Evolutionary conservation across 2,329 filamentous ascomycete genomes (phyloP).

Genomic region (Verticillium isaacii): DNA sequence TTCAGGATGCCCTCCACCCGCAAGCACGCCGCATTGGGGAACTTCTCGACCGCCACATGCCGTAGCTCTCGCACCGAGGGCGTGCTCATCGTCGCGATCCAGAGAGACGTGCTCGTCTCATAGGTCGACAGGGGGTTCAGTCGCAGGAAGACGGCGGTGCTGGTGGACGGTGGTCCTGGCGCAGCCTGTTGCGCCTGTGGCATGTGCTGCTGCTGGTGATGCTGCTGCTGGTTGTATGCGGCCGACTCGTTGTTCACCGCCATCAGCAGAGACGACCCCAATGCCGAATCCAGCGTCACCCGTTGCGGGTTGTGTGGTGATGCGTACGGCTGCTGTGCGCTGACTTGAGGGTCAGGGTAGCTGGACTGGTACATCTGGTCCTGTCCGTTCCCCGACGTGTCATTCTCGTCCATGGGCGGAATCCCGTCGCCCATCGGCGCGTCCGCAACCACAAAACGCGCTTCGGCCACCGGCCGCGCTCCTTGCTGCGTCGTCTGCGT

Average conservation of each 20-base stretch:
- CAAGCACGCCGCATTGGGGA: conserved; percentile 53
- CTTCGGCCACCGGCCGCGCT: not conserved
- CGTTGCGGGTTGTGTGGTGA: not conserved
- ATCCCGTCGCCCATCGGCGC: not conserved
- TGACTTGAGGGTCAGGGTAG: not conserved
- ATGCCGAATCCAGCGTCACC: conserved; percentile 27
- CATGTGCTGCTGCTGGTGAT: conserved; percentile 18
- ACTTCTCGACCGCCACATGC: conserved; percentile 56
- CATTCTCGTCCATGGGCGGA: conserved; percentile 7
- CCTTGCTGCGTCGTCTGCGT: not conserved
- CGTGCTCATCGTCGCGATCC: conserved; percentile 59
- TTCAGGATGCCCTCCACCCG: conserved; percentile 64
- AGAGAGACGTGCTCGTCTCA: conserved; percentile 46
- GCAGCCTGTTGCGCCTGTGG: conserved; percentile 12
- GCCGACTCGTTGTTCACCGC: conserved; percentile 29
- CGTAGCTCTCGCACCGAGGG: conserved; percentile 58
- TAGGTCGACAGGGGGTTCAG: conserved; percentile 60
- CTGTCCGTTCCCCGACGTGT: not conserved
- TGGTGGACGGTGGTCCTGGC: conserved; percentile 13
- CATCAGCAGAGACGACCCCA: conserved; percentile 32
- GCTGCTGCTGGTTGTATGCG: conserved; percentile 27
- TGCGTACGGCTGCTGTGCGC: not conserved
- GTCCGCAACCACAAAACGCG: not conserved
- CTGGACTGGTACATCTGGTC: not conserved
- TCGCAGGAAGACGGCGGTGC: conserved; percentile 63